Conservation (phyloP, 2,329 filamentous ascomycete genomes). For the Lachnellula subtilissima region DNA sequence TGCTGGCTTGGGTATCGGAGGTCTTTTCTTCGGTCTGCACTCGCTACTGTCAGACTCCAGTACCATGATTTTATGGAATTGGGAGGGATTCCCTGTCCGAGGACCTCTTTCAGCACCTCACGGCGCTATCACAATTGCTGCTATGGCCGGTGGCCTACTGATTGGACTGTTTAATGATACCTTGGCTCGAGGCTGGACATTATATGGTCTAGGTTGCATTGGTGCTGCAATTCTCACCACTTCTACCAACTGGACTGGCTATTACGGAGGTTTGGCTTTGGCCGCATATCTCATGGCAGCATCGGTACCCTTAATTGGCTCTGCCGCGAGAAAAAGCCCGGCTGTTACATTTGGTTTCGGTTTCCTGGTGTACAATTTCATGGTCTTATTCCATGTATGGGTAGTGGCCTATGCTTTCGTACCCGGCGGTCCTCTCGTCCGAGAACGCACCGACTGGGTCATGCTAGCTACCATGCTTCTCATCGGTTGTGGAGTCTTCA, state of each 20-base stretch:
- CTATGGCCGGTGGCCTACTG: conserved; percentile 78
- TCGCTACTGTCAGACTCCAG: conserved; percentile 93
- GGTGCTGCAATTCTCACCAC: conserved; percentile 75
- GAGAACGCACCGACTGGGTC: conserved; percentile 93
- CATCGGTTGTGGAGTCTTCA: conserved; percentile 81
- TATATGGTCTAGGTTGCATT: conserved; percentile 70
- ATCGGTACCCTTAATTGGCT: conserved; percentile 67
- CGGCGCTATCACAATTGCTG: conserved; percentile 77
- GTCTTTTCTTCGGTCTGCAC: conserved; percentile 83
- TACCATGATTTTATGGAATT: conserved; percentile 98
- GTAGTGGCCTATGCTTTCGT: conserved; percentile 98
- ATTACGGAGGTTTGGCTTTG: conserved; percentile 72
- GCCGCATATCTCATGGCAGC: conserved; percentile 79
- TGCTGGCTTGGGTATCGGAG: conserved; percentile 73
- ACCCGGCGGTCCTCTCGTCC: conserved; percentile 83
- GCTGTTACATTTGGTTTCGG: conserved; percentile 80
- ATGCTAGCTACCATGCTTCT: conserved; percentile 82
- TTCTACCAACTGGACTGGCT: conserved; percentile 81
- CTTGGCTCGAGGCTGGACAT: conserved; percentile 71
- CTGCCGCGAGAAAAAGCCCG: conserved; percentile 72
- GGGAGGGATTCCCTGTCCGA: conserved; percentile 89
- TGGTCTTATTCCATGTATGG: conserved; percentile 98
- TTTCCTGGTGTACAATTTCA: conserved; percentile 86
- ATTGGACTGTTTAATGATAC: conserved; percentile 69
- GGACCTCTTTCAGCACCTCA: conserved; percentile 88